Conservation (phyloP, 495 filamentous ascomycete species). For the Daldinia grandis region DNA sequence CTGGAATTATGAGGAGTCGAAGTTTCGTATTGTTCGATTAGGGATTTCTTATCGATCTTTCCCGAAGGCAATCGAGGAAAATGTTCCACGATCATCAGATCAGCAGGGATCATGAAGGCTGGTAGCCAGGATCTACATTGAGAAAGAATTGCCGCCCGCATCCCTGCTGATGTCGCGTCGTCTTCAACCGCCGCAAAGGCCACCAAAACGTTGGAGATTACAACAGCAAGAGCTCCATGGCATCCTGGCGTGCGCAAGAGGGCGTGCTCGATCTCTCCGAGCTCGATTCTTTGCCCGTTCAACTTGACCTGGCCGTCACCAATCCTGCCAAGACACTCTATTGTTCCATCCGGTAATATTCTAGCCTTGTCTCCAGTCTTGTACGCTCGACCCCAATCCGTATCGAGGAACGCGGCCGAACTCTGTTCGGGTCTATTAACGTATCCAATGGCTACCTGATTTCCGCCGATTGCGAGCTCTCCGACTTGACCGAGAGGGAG, state of each 20-base stretch:
- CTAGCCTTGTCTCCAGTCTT: constrained; percentile 86
- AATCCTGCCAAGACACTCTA: constrained; percentile 87
- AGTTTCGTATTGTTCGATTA: constrained; percentile 65
- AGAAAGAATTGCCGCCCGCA: constrained; percentile 53
- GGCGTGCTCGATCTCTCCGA: constrained; percentile 82
- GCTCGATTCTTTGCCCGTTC: constrained; percentile 80
- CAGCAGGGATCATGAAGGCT: constrained; percentile 77
- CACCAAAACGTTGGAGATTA: constrained; percentile 68
- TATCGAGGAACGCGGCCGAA: constrained; percentile 67
- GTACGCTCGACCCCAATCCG: constrained; percentile 70
- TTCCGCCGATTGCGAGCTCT: constrained; percentile 83
- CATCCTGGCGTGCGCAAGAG: constrained; percentile 62
- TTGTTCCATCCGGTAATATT: constrained; percentile 69
- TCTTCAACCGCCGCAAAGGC: constrained; percentile 68
- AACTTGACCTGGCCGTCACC: constrained; percentile 82
- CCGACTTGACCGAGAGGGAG: constrained; percentile 74
- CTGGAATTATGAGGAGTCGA: constrained; percentile 13
- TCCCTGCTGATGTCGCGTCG: constrained; percentile 37
- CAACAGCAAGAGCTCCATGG: constrained; percentile 64
- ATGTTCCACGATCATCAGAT: constrained; percentile 65
- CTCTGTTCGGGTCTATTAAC: constrained; percentile 85
- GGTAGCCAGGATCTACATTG: constrained; percentile 77
- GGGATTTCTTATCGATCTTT: constrained; percentile 73
- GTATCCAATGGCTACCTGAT: constrained; percentile 81
- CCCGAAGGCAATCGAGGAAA: constrained; percentile 80